These are phyloP conservation scores for Starmerella potacharoeniae DNA, from an alignment of 805 yeast species.

Conservation along the genomic window DNA sequence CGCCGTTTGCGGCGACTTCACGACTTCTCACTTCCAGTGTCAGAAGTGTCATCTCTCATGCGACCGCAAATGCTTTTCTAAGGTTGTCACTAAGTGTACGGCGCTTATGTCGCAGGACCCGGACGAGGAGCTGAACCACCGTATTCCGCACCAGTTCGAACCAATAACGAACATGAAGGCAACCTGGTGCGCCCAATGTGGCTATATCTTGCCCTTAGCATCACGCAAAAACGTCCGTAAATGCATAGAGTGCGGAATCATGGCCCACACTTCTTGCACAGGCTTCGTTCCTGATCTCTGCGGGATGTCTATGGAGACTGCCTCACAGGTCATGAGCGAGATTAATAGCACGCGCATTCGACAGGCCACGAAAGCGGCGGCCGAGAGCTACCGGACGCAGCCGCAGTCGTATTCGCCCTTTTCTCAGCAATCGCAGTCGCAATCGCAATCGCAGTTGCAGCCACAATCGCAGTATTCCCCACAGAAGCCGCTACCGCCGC, in stretches of 20 bases:
- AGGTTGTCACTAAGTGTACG: conserved; percentile 69
- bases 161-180: conserved; percentile 90
- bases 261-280: conserved; percentile 88
- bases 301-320: conserved; percentile 97
- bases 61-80: conserved; percentile 66
- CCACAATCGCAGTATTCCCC: not conserved
- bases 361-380: conserved; percentile 24
- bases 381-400: not conserved
- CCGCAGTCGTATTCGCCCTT: not conserved
- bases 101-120: conserved; percentile 40
- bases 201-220: conserved; percentile 91
- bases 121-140: conserved; percentile 80
- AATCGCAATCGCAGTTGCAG: not conserved
- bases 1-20: conserved; percentile 92
- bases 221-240: conserved; percentile 72
- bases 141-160: conserved; percentile 93
- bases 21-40: conserved; percentile 70
- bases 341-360: conserved; percentile 46
- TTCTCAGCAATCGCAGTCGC: not conserved
- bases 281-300: conserved; percentile 96
- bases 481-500: not conserved
- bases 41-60: conserved; percentile 69
- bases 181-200: conserved; percentile 99
- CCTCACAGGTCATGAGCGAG: conserved; percentile 74
- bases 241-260: conserved; percentile 80